Evolutionary conservation across 192 early-diverging fungal species (phyloP).

Genomic region (Gamsiella multidivaricata): DNA sequence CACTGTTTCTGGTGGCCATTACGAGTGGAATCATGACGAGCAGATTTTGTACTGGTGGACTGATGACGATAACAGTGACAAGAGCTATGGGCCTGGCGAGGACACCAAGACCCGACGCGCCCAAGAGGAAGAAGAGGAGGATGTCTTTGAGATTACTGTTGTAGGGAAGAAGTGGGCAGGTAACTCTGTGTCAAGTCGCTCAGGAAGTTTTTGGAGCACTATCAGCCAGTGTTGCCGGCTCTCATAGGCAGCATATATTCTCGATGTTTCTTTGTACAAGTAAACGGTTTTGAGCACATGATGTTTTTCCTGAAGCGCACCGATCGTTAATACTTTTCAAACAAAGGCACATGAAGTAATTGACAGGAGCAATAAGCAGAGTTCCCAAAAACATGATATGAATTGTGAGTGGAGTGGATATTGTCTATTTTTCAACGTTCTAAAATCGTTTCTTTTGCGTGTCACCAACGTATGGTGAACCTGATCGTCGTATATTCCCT

Average conservation of each 20-base stretch:
- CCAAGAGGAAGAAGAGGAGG: conserved; percentile 5
- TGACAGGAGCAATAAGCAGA: too few relatives aligned
- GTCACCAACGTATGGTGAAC: too few relatives aligned
- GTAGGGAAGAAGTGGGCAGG: conserved; percentile 53
- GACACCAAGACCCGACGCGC: background rate
- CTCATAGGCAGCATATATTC: conserved; percentile 13
- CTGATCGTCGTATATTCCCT: too few relatives aligned
- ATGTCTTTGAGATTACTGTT: conserved; percentile 45
- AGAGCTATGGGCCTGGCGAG: background rate
- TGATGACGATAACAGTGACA: conserved; percentile 1
- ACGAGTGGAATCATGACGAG: conserved; percentile 41
- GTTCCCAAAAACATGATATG: too few relatives aligned
- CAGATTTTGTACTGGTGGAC: conserved; percentile 52
- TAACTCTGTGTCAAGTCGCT: conserved; percentile 10
- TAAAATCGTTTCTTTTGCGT: too few relatives aligned
- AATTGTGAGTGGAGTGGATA: conserved; percentile 7
- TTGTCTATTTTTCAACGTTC: conserved; percentile 12
- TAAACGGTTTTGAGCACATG: background rate
- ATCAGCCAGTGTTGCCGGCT: conserved; percentile 40
- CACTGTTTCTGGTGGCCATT: conserved; percentile 39
- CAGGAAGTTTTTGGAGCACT: conserved; percentile 13
- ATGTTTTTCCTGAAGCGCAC: background rate
- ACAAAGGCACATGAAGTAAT: too few relatives aligned
- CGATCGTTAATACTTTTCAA: too few relatives aligned
- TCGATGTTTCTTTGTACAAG: background rate